A percentile compares a stretch with the other conserved stretches of the same genome.
Evolutionary conservation across 2,329 filamentous ascomycete species (phyloP).

Genomic region (Pseudocercospora vitis): DNA sequence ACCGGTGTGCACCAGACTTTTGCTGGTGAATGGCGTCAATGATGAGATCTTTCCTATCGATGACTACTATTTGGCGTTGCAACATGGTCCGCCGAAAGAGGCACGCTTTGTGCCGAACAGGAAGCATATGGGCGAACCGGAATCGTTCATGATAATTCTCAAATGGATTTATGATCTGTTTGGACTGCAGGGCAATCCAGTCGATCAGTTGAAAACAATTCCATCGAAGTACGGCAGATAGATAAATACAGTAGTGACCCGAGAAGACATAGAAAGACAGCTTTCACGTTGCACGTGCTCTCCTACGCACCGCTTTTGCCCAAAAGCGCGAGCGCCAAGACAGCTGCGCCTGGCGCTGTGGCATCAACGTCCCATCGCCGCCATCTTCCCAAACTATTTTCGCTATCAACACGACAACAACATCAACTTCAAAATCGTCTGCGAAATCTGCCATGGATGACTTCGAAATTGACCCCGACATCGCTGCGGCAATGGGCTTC

Average conservation of each 20-base stretch:
- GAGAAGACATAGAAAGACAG: no score
- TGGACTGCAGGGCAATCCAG: conserved; percentile 44
- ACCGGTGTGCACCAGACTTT: conserved; percentile 48
- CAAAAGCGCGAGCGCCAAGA: background rate
- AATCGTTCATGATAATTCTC: conserved; percentile 50
- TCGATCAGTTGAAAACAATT: conserved; percentile 49
- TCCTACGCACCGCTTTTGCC: no score
- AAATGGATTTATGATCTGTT: conserved; percentile 53
- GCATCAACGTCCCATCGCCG: no score
- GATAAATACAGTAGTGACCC: background rate
- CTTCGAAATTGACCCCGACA: conserved; percentile 53
- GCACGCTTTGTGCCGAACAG: conserved; percentile 46
- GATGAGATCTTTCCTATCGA: conserved; percentile 65
- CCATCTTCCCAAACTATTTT: no score
- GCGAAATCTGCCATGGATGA: no score
- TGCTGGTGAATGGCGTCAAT: conserved; percentile 59
- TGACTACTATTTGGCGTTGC: conserved; percentile 57
- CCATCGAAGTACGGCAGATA: conserved; percentile 39
- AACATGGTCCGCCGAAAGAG: conserved; percentile 56
- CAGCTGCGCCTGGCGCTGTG: background rate
- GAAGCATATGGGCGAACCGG: conserved; percentile 56
- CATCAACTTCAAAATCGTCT: background rate
- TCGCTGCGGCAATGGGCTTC: conserved; percentile 72
- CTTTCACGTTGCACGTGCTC: no score
- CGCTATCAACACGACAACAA: background rate